phyloP scores from a whole-genome alignment of 352 stramenopile genomes.

The Phytophthora aleatoria region DNA sequence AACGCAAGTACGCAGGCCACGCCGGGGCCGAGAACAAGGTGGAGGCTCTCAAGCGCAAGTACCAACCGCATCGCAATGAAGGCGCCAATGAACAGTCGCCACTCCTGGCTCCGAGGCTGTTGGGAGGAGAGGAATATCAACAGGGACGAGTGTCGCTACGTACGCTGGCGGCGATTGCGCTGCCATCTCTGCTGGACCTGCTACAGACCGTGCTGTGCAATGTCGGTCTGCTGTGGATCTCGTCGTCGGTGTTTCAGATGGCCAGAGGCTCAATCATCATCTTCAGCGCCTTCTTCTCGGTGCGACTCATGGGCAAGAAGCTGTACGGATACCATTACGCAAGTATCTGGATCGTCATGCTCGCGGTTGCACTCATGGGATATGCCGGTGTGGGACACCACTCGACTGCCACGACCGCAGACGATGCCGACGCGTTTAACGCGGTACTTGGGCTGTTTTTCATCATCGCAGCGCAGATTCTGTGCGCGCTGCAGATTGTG shows the following conservation, averaged over 20 bases:
- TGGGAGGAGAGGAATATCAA: conserved; percentile 24
- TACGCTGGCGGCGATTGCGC: conserved; percentile 61
- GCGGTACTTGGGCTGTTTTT: conserved; percentile 73
- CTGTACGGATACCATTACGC: conserved; percentile 87
- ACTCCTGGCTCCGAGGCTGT: conserved; percentile 27
- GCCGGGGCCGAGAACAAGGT: conserved; percentile 49
- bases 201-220: conserved; percentile 89
- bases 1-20: conserved; percentile 45
- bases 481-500: conserved; percentile 89
- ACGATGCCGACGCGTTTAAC: conserved; percentile 40
- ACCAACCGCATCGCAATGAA: conserved; percentile 17
- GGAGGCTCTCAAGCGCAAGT: conserved; percentile 49
- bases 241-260: conserved; percentile 92
- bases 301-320: conserved; percentile 82
- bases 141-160: conserved; percentile 45
- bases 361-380: conserved; percentile 71
- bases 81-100: conserved; percentile 40
- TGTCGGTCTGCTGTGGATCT: conserved; percentile 87
- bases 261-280: conserved; percentile 90
- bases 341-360: conserved; percentile 78
- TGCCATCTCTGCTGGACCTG: conserved; percentile 82
- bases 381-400: conserved; percentile 64
- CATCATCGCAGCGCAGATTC: conserved; percentile 79
- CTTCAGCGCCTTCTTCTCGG: conserved; percentile 88
- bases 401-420: conserved; percentile 13